Conservation (phyloP, 805 yeast genomes). For the Saturnispora gosingensis region DNA sequence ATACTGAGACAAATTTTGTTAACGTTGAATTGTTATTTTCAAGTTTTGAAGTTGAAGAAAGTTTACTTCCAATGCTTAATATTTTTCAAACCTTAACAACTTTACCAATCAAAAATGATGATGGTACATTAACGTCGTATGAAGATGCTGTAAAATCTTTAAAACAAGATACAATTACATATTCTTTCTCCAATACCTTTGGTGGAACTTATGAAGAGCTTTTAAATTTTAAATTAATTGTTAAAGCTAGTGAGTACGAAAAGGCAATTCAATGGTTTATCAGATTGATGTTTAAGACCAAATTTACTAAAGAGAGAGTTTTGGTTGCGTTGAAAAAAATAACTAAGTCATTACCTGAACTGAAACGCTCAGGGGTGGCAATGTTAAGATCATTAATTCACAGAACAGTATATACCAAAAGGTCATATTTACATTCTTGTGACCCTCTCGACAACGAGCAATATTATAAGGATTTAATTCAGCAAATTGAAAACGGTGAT, state of each 20-base stretch:
- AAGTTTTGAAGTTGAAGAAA: slow-evolving; percentile 41
- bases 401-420: slow-evolving; percentile 37
- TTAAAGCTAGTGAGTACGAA: slow-evolving; percentile 50
- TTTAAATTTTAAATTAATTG: slow-evolving; percentile 50
- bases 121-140: slow-evolving; percentile 51
- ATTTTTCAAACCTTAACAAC: slow-evolving; percentile 60
- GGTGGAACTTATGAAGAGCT: slow-evolving; percentile 58
- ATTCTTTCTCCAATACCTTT: slow-evolving; percentile 47
- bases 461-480: slow-evolving; percentile 39
- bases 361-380: slow-evolving; percentile 51
- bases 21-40: slow-evolving; percentile 55
- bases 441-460: slow-evolving; percentile 59
- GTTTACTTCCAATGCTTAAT: slow-evolving; percentile 54
- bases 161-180: slow-evolving; percentile 63
- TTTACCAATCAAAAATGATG: slow-evolving; percentile 56
- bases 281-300: slow-evolving; percentile 52
- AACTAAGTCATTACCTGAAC: slow-evolving; percentile 50
- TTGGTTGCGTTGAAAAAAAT: slow-evolving; percentile 54
- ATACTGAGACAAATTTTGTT: slow-evolving; percentile 70
- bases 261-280: slow-evolving; percentile 72
- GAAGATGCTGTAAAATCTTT: slow-evolving; percentile 69
- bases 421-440: slow-evolving; percentile 56
- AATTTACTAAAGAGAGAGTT: slow-evolving; percentile 66
- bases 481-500: slow-evolving; percentile 45
- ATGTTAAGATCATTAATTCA: slow-evolving; percentile 56